Conservation (phyloP, 805 yeast species). For the Suhomyces sp. region DNA sequence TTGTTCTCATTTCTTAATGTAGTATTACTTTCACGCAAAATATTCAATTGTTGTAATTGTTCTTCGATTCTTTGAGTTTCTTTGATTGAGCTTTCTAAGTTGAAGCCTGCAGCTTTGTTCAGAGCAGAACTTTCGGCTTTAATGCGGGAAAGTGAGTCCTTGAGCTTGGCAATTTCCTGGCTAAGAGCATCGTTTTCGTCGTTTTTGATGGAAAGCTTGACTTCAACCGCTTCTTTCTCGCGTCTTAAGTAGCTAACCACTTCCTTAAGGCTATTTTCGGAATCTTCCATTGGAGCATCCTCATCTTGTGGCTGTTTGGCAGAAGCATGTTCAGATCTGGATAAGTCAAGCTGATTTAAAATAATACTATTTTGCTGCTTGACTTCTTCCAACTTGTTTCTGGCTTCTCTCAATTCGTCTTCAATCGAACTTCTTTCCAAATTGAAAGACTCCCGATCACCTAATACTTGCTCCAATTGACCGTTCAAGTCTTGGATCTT, state of each 20-base stretch:
- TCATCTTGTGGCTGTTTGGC: slow-evolving; percentile 4
- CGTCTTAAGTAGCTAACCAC: slow-evolving; percentile 63
- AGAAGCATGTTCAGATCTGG: slow-evolving; percentile 17
- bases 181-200: slow-evolving; percentile 56
- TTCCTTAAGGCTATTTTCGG: slow-evolving; percentile 34
- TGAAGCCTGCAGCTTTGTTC: slow-evolving; percentile 12
- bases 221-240: slow-evolving; percentile 69
- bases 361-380: slow-evolving; percentile 66
- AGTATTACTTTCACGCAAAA: slow-evolving; percentile 65
- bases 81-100: slow-evolving; percentile 28
- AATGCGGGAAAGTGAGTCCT: slow-evolving; percentile 50
- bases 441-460: slow-evolving; percentile 18
- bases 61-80: slow-evolving; percentile 48
- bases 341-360: slow-evolving; percentile 61
- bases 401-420: slow-evolving; percentile 40
- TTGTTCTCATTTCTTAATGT: slow-evolving; percentile 55
- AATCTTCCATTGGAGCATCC: slow-evolving; percentile 8
- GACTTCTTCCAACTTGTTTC: slow-evolving; percentile 51
- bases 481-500: slow-evolving; percentile 7
- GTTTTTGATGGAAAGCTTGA: slow-evolving; percentile 38
- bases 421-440: slow-evolving; percentile 22
- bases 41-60: slow-evolving; percentile 55
- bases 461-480: slow-evolving; percentile 2
- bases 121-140: slow-evolving; percentile 37
- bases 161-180: slow-evolving; percentile 46